These are phyloP conservation scores for Pyrenochaeta sp. DNA, from an alignment of 2,329 filamentous ascomycete species.

Conservation along the genomic window DNA sequence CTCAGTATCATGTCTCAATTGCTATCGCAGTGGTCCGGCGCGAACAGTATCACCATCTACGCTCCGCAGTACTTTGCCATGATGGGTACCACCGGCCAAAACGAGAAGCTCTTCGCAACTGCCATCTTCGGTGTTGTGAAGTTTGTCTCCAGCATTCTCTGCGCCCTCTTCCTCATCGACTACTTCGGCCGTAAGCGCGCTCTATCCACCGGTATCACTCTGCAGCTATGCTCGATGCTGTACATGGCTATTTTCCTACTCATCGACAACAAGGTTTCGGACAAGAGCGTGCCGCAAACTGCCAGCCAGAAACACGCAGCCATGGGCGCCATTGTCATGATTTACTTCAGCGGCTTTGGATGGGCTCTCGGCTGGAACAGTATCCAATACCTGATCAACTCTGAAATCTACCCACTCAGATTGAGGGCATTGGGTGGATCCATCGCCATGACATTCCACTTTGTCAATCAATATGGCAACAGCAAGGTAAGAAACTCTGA, in stretches of 20 bases:
- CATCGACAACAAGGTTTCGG: conserved; percentile 66
- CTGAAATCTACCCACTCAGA: conserved; percentile 78
- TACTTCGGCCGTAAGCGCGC: conserved; percentile 76
- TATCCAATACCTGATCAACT: conserved; percentile 81
- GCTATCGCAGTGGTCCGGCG: conserved; percentile 77
- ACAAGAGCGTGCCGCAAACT: conserved; percentile 59
- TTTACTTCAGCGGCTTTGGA: conserved; percentile 59
- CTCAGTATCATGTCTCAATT: conserved; percentile 74
- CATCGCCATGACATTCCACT: conserved; percentile 80
- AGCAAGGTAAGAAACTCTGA: conserved; percentile 59
- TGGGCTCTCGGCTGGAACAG: conserved; percentile 68
- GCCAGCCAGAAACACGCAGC: conserved; percentile 63
- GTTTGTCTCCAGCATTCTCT: conserved; percentile 70
- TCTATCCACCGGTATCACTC: conserved; percentile 57
- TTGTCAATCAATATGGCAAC: conserved; percentile 81
- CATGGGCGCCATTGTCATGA: conserved; percentile 72
- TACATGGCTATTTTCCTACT: conserved; percentile 65
- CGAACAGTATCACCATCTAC: conserved; percentile 78
- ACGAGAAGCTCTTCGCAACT: conserved; percentile 76
- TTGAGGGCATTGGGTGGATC: conserved; percentile 76
- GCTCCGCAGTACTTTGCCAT: conserved; percentile 77
- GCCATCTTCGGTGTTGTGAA: conserved; percentile 81
- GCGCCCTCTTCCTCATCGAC: conserved; percentile 81
- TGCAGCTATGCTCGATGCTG: conserved; percentile 61
- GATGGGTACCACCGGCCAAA: conserved; percentile 72